phyloP scores from a whole-genome alignment of 2,329 filamentous ascomycete genomes.

The Ascochyta koolunga region DNA sequence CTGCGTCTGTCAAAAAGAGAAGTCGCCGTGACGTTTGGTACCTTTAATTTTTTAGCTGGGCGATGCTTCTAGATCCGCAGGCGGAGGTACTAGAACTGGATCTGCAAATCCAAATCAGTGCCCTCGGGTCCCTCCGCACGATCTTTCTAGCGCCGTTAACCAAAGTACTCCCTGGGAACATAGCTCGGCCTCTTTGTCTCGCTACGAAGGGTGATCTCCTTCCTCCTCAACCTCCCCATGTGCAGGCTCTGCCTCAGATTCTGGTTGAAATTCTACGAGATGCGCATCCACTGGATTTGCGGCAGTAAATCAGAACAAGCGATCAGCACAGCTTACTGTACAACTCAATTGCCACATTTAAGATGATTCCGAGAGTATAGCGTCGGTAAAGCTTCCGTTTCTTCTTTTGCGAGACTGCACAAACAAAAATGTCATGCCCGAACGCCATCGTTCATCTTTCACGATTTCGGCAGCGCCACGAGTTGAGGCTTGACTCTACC shows the following conservation, averaged over 20 bases:
- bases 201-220: conserved; percentile 2
- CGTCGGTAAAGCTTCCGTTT: background rate
- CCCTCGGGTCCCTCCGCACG: conserved; percentile 9
- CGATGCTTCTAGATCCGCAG: conserved; percentile 4
- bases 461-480: conserved; percentile 1
- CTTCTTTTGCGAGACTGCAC: background rate
- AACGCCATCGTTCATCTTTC: background rate
- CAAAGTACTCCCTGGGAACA: conserved; percentile 4
- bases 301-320: background rate
- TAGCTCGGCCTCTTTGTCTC: background rate
- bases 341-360: background rate
- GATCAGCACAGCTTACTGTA: too few relatives aligned
- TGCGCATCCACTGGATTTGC: background rate
- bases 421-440: background rate
- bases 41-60: background rate
- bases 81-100: background rate
- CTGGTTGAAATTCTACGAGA: conserved; percentile 3
- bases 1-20: conserved; percentile 9
- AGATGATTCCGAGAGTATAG: background rate
- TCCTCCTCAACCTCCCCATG: background rate
- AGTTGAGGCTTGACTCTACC: conserved; percentile 3
- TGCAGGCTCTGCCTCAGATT: conserved; percentile 3
- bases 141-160: conserved; percentile 3
- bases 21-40: background rate
- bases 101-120: conserved; percentile 12